Percentiles rank a stretch among this genome's conserved stretches.
phyloP scores from a whole-genome alignment of 306 rosid genomes.

The Malus domestica region ASM211411v1 NC_041803.1:5676501-5677000 shows the following conservation, averaged over 20 bases:
- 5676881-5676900: conserved; percentile 84
- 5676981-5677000: neutral
- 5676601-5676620: neutral
- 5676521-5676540: neutral
- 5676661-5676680: conserved; percentile 32
- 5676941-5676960: neutral
- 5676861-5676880: conserved; percentile 89
- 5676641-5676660: conserved; percentile 36
- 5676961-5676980: neutral
- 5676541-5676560: neutral
- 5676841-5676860: conserved; percentile 75
- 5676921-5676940: neutral
- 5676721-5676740: conserved; percentile 37
- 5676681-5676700: conserved; percentile 73
- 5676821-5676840: conserved; percentile 39
- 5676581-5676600: neutral
- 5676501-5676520: neutral
- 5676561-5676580: neutral
- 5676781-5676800: neutral
- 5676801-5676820: conserved; percentile 17
- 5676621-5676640: conserved; percentile 59
- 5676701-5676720: conserved; percentile 58
- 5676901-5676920: conserved; percentile 91
- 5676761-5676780: neutral
- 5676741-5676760: neutral